Base-by-base conservation (phyloP, 306 rosid species). In the Senna siamea region DNA sequence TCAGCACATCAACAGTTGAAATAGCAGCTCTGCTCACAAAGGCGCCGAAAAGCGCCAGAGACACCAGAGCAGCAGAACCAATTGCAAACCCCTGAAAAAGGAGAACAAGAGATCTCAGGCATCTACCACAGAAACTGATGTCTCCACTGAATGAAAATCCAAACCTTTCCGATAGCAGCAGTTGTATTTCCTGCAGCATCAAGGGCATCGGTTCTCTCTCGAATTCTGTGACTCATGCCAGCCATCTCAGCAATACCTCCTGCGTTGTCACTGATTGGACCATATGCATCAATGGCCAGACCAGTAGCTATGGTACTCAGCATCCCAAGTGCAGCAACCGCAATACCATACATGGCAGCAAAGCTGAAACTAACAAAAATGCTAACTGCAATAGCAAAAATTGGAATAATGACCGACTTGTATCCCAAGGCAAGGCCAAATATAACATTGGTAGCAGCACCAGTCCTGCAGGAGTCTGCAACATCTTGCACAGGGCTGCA, bases 221-320 rank as follows among this genome's bases (percentile, higher is more conserved):
- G 83, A 26, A 89, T 92, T 75, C 90, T 84, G 86, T 92, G 97
- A 77, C 96, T 89, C 99, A 94, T 92, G 58, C 97, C 99, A 1
- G 97, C 99, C 99, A 94, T 94, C 87, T 94, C 97, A 69, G 98
- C 98, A 81, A 94, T 94, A 75, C 97, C 98, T 63, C 98, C 95
- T 22, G 97, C 99, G 67, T 94, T 94, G 87, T 94, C 97, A 81
- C 99, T 89, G 82, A 94, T 94, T 66, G 99, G 97, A 78, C 99
- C 99, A 76, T 92, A 94, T 2, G 99, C 97, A 76, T 94, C 97
- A 34, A 94, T 94, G 73, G 99, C 99, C 85, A 94, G 83, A 58
- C 96, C 99, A 52, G 97, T 94, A 8, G 99, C 96, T 9, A 91
- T 94, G 66, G 99, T 94, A 72, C 99, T 92, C 41, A 94, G 81